Percentiles rank a stretch among this genome's conserved stretches.
Conservation (phyloP, 257 asterid genomes). For the Schizonepeta tenuifolia region DNA sequence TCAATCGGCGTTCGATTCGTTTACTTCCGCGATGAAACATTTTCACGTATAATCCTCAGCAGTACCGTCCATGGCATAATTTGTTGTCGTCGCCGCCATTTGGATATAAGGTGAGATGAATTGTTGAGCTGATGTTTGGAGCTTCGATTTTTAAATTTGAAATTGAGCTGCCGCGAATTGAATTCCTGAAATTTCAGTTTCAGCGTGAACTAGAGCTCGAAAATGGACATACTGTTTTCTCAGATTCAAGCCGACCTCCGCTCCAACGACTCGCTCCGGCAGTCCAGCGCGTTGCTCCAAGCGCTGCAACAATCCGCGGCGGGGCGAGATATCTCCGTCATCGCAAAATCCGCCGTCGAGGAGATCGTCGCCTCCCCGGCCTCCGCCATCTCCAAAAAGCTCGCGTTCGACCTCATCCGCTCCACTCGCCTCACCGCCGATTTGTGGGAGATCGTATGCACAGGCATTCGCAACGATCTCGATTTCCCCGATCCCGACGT, state of each 20-base stretch:
- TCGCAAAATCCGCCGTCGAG: constrained; percentile 89
- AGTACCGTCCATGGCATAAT: neutral
- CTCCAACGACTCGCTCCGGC: constrained; percentile 90
- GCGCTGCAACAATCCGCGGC: constrained; percentile 96
- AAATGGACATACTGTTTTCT: constrained; percentile 84
- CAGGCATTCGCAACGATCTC: constrained; percentile 79
- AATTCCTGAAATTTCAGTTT: neutral
- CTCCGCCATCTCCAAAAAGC: constrained; percentile 84
- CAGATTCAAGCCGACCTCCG: constrained; percentile 96
- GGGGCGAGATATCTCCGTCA: constrained; percentile 83
- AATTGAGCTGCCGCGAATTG: neutral
- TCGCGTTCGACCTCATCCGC: constrained; percentile 85
- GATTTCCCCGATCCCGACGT: constrained; percentile 93
- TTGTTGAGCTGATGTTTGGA: neutral
- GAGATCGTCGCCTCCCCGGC: constrained; percentile 95
- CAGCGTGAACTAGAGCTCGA: constrained; percentile 11
- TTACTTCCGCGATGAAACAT: neutral
- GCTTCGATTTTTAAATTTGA: neutral
- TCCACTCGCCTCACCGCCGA: constrained; percentile 88
- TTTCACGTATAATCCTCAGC: neutral
- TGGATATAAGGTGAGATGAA: neutral
- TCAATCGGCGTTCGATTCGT: neutral
- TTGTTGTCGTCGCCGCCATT: neutral
- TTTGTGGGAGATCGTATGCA: constrained; percentile 79
- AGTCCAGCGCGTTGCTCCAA: constrained; percentile 86